Evolutionary conservation across 768 basidiomycete genomes (phyloP).

Genomic region (Aureoboletus auriporus): DNA sequence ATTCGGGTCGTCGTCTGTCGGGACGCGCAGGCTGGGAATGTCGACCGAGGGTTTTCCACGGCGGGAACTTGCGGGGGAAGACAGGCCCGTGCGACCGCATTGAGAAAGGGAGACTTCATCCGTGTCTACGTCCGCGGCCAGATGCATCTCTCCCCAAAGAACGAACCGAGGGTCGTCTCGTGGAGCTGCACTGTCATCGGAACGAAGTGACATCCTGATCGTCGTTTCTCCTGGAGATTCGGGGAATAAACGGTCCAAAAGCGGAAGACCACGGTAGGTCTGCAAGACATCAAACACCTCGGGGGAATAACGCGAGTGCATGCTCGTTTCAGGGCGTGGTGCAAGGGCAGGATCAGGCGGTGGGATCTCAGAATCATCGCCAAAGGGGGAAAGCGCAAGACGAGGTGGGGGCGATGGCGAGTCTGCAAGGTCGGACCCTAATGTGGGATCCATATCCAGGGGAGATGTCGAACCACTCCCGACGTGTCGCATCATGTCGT

Average conservation of each 20-base stretch:
- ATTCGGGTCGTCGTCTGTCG: conserved; percentile 24
- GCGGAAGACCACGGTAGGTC: conserved; percentile 72
- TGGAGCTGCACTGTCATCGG: conserved; percentile 67
- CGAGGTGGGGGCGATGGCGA: conserved; percentile 20
- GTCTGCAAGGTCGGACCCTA: background rate
- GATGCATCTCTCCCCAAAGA: conserved; percentile 71
- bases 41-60: conserved; percentile 25
- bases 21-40: conserved; percentile 26
- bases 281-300: conserved; percentile 80
- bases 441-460: background rate
- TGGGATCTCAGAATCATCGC: conserved; percentile 27
- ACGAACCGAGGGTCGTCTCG: conserved; percentile 89
- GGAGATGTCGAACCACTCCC: conserved; percentile 11
- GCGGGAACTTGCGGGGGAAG: conserved; percentile 38
- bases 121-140: conserved; percentile 28
- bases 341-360: conserved; percentile 25
- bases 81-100: conserved; percentile 35
- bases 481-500: conserved; percentile 24
- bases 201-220: conserved; percentile 64
- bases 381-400: conserved; percentile 24
- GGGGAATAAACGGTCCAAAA: conserved; percentile 60
- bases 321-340: conserved; percentile 45
- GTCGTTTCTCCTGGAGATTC: conserved; percentile 60
- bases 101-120: conserved; percentile 40
- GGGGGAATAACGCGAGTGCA: conserved; percentile 63